Base-by-base conservation (phyloP, 805 yeast species). In the Yamadazyma kitorensis region DNA sequence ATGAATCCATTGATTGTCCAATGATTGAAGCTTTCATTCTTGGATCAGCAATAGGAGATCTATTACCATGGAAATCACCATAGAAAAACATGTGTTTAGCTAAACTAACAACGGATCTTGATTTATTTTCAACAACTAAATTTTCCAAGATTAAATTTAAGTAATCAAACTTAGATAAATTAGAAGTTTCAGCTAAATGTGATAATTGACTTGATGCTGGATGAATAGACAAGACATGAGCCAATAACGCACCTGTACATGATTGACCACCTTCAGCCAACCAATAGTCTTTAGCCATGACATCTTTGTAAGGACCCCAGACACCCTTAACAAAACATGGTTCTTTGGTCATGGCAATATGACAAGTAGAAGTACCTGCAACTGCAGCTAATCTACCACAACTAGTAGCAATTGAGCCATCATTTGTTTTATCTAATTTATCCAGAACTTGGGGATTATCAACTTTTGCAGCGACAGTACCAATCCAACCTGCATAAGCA, bases 251-350 rank as follows among this genome's bases (percentile, higher is more conserved):
- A 48, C 98, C 98, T 2, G 98, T 93, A 55, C 96, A 85, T 11
- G 94, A 82, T 60, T 93, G 98, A n/a, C 98, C 98, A 54, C 98
- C 98, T 63, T 93, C 98, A 10, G 98, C 96, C 44, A 89, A 71
- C 98, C 98, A 93, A 52, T 70, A 82, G 5, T 80, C 87, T 18
- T 84, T 82, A n/a, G 94, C 84, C 68, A 91, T 73, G 4, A 86
- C 95, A 59, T 89, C 96, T 51, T 88, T 74, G 62, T 93, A 93
- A 2, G 98, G 98, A 10, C 98, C 98, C 98, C 98, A 93, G 21
- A 93, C 96, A 40, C 98, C 98, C 27, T 86, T 78, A 7, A 91
- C 98, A 56, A 91, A 89, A 27, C 87, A 78, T 0, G 96, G 84
- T 19, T 86, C 82, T 41, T 76, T 73, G 18, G 95, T 82, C 72